These are phyloP conservation scores for Cyclotella kingstonii DNA, from an alignment of 108 stramenopile genomes.

Conservation along the genomic window DNA sequence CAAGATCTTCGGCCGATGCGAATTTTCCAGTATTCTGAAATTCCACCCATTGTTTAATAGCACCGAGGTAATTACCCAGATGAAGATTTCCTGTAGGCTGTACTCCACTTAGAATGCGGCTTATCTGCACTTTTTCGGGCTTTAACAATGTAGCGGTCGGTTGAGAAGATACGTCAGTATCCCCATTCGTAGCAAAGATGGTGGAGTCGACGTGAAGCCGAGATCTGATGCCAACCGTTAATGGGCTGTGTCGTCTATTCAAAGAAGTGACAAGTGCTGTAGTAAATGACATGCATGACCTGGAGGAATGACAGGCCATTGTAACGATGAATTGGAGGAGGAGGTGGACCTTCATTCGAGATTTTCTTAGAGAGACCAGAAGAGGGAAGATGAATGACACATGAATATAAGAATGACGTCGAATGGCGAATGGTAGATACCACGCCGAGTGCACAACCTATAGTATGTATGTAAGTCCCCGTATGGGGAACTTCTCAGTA, in stretches of 20 bases:
- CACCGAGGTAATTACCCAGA: conserved; percentile 98
- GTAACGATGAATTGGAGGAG: background rate
- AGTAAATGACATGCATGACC: background rate
- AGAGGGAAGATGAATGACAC: too few relatives aligned
- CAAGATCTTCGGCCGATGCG: conserved; percentile 42
- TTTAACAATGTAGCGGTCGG: background rate
- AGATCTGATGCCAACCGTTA: background rate
- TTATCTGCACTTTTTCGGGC: conserved; percentile 17
- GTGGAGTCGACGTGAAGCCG: background rate
- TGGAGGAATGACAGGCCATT: background rate
- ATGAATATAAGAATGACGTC: too few relatives aligned
- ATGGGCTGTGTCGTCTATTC: background rate
- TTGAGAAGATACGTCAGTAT: background rate
- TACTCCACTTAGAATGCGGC: conserved; percentile 93
- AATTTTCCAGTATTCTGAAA: conserved; percentile 83
- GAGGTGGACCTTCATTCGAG: background rate
- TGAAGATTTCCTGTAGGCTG: conserved; percentile 98
- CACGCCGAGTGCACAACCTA: too few relatives aligned
- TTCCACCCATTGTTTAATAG: conserved; percentile 96
- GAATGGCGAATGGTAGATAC: too few relatives aligned
- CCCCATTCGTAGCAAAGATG: background rate
- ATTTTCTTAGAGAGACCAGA: too few relatives aligned
- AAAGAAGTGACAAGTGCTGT: background rate
- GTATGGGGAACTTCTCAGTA: too few relatives aligned
- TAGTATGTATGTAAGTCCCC: too few relatives aligned